Base-by-base conservation (phyloP, 345 rosid species). In the Syzygium oleosum region DNA sequence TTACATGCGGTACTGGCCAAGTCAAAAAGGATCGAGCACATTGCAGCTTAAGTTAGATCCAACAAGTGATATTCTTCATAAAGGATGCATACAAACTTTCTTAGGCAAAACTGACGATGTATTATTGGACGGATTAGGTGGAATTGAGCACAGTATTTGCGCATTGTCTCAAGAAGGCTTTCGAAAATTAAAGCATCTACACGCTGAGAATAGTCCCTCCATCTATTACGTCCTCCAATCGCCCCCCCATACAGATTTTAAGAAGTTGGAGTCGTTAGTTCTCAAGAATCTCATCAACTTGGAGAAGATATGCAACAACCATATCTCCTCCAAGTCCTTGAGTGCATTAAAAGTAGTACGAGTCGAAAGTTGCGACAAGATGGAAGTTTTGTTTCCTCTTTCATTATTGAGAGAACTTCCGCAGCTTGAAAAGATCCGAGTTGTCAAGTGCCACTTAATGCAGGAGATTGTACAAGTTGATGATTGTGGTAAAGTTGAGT, bases 11-110 rank as follows among this genome's bases (percentile, higher is more conserved):
- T 12, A 11, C 61, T 4, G 4, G 13, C 23, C n/a, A 56, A 23
- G 12, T 4, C 12, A 4, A 1, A 56, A 56, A 56, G 9, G 12
- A 23, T 56, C n/a, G 1, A 56, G n/a, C 12, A 11, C n/a, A 23
- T 56, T 56, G 61, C 2, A 56, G n/a, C 12, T 56, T 4, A 56
- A 56, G 61, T 56, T 56, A 13, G 1, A 10, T 9, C 61, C 61
- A 56, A 22, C 0, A 11, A 2, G 0, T 0, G 3, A 4, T 23
- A 56, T 56, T 56, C 61, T 56, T 56, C 61, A 56, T 0, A 56
- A 56, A 56, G 61, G n/a, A 56, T 56, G 13, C 5, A 5, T 56
- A 4, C 61, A 9, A 23, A 56, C n/a, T 23, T 4, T 5, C 12
- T 56, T 56, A 1, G n/a, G 5, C n/a, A 56, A 1, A 56, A 23